Conservation (phyloP, 2,329 filamentous ascomycete genomes). For the Verticillium alfalfae region DNA sequence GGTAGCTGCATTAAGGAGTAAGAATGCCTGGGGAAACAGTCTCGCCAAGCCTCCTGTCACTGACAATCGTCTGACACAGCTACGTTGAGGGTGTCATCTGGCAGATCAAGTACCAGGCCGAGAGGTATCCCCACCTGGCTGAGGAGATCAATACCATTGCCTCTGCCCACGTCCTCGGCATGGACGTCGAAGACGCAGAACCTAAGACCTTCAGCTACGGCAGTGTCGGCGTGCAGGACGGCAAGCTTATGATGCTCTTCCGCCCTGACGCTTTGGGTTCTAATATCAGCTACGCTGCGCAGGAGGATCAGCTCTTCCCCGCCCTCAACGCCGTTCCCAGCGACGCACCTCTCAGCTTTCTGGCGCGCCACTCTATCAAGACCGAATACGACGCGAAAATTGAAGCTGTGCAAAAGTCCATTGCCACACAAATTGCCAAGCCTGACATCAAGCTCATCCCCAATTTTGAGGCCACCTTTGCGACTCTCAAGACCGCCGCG, state of each 20-base stretch:
- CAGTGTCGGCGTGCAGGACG: slow-evolving; percentile 36
- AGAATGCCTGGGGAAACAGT: slow-evolving; percentile 8
- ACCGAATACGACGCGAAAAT: slow-evolving; percentile 37
- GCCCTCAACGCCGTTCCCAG: slow-evolving; percentile 40
- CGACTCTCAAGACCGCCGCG: slow-evolving; percentile 28
- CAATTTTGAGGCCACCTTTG: slow-evolving; percentile 39
- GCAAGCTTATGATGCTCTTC: slow-evolving; percentile 45
- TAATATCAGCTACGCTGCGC: slow-evolving; percentile 35
- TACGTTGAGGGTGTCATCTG: slow-evolving; percentile 37
- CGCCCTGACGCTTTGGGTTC: slow-evolving; percentile 31
- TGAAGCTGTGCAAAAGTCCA: slow-evolving; percentile 28
- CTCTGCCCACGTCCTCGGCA: slow-evolving; percentile 33
- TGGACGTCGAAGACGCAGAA: slow-evolving; percentile 36
- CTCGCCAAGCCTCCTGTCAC: not conserved
- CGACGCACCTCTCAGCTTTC: slow-evolving; percentile 29
- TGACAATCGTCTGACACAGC: slow-evolving; percentile 18
- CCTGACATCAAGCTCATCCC: slow-evolving; percentile 38
- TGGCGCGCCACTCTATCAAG: slow-evolving; percentile 35
- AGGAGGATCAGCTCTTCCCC: slow-evolving; percentile 27
- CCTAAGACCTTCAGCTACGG: slow-evolving; percentile 34
- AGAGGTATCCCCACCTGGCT: slow-evolving; percentile 28
- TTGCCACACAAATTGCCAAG: slow-evolving; percentile 26
- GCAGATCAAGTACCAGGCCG: slow-evolving; percentile 31
- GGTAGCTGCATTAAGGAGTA: slow-evolving; percentile 38
- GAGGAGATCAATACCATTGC: slow-evolving; percentile 43